Evolutionary conservation across 2,329 filamentous ascomycete genomes (phyloP).

Genomic region (Alternaria brassicicola): DNA sequence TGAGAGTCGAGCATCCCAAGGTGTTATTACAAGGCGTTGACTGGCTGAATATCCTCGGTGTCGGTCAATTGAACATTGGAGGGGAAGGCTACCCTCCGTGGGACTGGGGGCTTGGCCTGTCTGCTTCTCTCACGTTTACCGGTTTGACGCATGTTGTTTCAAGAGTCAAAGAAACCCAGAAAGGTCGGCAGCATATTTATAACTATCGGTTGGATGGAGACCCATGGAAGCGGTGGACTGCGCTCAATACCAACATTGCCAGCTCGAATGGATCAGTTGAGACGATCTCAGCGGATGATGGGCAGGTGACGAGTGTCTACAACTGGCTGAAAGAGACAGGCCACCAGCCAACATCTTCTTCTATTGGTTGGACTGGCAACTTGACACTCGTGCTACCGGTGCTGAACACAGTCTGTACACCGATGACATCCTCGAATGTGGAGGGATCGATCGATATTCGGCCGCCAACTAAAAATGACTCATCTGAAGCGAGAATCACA

Average conservation of each 20-base stretch:
- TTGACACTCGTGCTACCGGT: background rate
- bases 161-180: background rate
- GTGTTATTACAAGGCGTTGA: background rate
- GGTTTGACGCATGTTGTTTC: background rate
- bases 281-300: background rate
- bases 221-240: conserved; percentile 1
- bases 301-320: conserved; percentile 1
- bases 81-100: background rate
- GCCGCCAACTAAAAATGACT: background rate
- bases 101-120: conserved; percentile 3
- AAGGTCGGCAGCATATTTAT: background rate
- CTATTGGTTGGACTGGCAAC: conserved; percentile 7
- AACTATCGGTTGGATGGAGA: background rate
- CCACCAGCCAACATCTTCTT: background rate
- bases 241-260: conserved; percentile 5
- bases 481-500: background rate
- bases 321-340: background rate
- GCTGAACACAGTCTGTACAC: conserved; percentile 4
- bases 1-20: conserved; percentile 4
- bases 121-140: conserved; percentile 1
- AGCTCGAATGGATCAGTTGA: background rate
- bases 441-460: background rate
- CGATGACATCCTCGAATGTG: background rate
- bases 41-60: background rate
- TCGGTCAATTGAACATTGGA: background rate